Conservation (phyloP, 1,139 yeast genomes). For the Saccharomyces hybrid region DNA sequence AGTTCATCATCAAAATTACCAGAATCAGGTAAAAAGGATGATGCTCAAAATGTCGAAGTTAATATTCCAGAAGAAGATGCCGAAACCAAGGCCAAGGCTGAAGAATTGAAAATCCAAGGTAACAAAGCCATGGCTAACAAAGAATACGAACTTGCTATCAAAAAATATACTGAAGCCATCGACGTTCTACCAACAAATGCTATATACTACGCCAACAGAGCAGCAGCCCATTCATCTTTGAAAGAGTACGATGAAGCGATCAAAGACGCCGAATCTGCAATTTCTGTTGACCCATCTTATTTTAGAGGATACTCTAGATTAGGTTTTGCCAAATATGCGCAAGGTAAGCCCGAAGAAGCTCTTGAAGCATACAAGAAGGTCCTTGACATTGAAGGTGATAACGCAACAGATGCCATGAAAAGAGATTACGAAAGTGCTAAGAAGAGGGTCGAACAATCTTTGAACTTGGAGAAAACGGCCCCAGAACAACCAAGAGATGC, state of each 20-base stretch:
- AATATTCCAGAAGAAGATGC: slow-evolving; percentile 39
- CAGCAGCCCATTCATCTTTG: slow-evolving; percentile 87
- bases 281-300: slow-evolving; percentile 66
- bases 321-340: slow-evolving; percentile 86
- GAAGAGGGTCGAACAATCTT: slow-evolving; percentile 64
- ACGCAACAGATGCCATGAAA: slow-evolving; percentile 82
- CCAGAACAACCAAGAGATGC: slow-evolving; percentile 21
- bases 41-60: slow-evolving; percentile 35
- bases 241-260: slow-evolving; percentile 72
- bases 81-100: slow-evolving; percentile 62
- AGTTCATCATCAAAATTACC: background rate
- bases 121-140: slow-evolving; percentile 80
- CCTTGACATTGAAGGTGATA: slow-evolving; percentile 75
- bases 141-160: slow-evolving; percentile 65
- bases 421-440: slow-evolving; percentile 92
- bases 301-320: slow-evolving; percentile 92
- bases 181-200: slow-evolving; percentile 63
- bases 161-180: slow-evolving; percentile 77
- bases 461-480: slow-evolving; percentile 38
- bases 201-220: slow-evolving; percentile 85
- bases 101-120: slow-evolving; percentile 78
- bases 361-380: slow-evolving; percentile 88
- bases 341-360: slow-evolving; percentile 83
- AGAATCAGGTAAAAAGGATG: background rate
- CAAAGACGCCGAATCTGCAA: slow-evolving; percentile 75